Evolutionary conservation across 768 basidiomycete species (phyloP), one percentile per base, ranked within the genome.

Genomic region (Chalciporus piperatus): DNA sequence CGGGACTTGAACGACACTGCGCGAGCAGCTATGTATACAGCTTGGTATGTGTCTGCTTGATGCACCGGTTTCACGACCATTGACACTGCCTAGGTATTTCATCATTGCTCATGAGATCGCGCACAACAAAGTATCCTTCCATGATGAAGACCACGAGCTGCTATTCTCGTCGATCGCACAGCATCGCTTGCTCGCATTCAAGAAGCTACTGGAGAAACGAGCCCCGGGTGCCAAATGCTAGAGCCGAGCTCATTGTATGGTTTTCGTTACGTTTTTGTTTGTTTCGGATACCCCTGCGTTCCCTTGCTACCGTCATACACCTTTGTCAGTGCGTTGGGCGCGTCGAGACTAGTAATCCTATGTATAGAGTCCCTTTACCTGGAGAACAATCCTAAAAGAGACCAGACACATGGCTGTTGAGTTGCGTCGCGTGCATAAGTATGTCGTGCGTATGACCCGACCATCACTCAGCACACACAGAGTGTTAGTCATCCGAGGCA

Each of bases 91-190:
- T n/a, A 66, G 65, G 65, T 66, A 58, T 28, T 59, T 68, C 30
- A 60, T 66, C 3, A 63, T 68, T 53, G 63, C 57, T 2, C 65
- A 66, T 14, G 65, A 66, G 45, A 56, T 66, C 6, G 66, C 65
- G 14, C 66, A 66, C 50, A 60, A 63, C 10, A 40, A 45, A 11
- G 50, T 56, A 0, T 45, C 52, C 48, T 59, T 62, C 14, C 65
- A 67, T 12, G 60, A 67, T 4, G 64, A 64, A 43, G 51, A 67
- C 28, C 64, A 65, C 16, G 64, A 66, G 17, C 41, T 59, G 3
- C 44, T 67, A 17, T 58, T 57, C 27, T 45, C 62, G 19, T 39
- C 35, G 28, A 22, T 64, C 4, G 59, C 43, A 14, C 35, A 37
- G 8, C 35, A n/a, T 37, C 16, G 35, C 3, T n/a, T 37, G n/a